These are phyloP conservation scores for Henckelia pumila DNA, from an alignment of 257 asterid species.

Conservation along the genomic window DNA sequence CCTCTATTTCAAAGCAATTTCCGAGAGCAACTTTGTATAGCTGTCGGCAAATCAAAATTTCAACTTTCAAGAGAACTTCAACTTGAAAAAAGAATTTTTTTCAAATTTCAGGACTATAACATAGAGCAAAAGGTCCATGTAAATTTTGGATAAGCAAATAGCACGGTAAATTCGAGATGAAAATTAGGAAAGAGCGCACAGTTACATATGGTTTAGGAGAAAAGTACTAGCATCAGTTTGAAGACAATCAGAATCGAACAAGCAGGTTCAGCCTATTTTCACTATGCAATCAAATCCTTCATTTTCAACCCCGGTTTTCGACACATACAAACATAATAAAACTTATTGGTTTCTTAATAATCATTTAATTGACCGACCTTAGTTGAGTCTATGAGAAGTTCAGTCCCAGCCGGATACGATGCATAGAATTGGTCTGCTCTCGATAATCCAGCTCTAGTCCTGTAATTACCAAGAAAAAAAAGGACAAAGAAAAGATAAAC, in stretches of 20 bases:
- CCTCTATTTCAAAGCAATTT: conserved; percentile 77
- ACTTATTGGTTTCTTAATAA: too few species aligned
- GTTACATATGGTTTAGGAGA: neutral
- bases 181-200: neutral
- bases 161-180: neutral
- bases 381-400: conserved; percentile 73
- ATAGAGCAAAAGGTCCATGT: neutral
- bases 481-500: conserved; percentile 6
- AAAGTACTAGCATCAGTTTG: neutral
- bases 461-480: too few species aligned
- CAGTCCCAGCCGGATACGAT: conserved; percentile 94
- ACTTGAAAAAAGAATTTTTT: neutral
- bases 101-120: neutral
- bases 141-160: neutral
- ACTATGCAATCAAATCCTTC: too few species aligned
- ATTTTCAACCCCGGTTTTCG: too few species aligned
- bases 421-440: conserved; percentile 95
- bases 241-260: neutral
- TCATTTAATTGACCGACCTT: conserved; percentile 45
- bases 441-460: conserved; percentile 91
- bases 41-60: conserved; percentile 32
- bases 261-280: conserved; percentile 2
- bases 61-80: neutral
- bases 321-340: too few species aligned
- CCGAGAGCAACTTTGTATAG: conserved; percentile 82